Evolutionary conservation across 192 early-diverging fungal genomes (phyloP), one percentile per base, ranked within the genome.

Genomic region (Martensiomyces pterosporus): DNA sequence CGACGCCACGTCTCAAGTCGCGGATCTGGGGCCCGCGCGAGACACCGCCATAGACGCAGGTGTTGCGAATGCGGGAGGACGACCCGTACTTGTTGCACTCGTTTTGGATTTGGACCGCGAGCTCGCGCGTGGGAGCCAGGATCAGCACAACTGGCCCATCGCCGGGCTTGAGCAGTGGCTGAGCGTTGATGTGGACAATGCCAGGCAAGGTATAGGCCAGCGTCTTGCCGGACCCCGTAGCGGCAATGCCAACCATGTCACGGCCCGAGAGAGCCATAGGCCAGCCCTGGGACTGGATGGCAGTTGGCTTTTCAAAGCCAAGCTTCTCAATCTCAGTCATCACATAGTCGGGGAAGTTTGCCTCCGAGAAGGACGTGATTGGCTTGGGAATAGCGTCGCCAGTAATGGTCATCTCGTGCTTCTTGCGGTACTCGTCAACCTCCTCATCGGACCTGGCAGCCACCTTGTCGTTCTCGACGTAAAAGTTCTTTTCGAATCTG

Each of bases 171-270:
- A 99, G 75, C 40, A 87, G 79, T 5, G 93, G 93, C 64, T 99
- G 96, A 6, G 96, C 96, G 56, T 92, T 97, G 65, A 99, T 97
- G 65, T 99, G 96, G 36, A 97, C 88, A 48, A 99, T 95, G 13
- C 90, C 83, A n/a, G 93, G 95, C 24, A 98, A 68, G 24, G 84
- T 86, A 64, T 93, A 98, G 2, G 92, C 93, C 5, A 98, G 78
- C 12, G 95, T 98, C 65, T 98, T 98, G n/a, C 90, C 90, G 15
- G 85, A 89, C 55, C 90, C 91, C 17, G 90, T 92, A 54, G 85
- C 80, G 17, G 91, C 90, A 54, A 91, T 82, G 45, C 90, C 90
- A 29, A 97, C 92, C 56, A 98, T 83, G 67, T 98, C 92, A 46
- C 92, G 85, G 37, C 94, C 94, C 23, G 82, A 86, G 38, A 98